Conservation (phyloP, 169 alveolate genomes). For the Neospora caninum region DNA sequence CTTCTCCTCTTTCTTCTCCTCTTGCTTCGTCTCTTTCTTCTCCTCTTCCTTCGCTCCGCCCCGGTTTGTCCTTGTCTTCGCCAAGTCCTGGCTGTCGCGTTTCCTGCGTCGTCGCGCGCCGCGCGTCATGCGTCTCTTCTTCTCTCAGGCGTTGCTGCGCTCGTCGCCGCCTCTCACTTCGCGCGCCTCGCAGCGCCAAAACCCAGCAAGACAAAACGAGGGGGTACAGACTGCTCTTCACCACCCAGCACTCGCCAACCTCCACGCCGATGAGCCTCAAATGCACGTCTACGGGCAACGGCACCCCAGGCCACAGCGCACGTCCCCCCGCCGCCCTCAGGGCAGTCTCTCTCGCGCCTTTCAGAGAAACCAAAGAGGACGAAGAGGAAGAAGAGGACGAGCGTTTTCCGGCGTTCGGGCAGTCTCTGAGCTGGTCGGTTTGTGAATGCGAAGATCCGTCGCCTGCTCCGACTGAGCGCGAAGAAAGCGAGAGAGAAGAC, state of each 20-base stretch:
- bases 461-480: not conserved
- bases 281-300: constrained; percentile 51
- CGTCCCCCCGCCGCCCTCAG: not conserved
- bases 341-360: not conserved
- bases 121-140: not conserved
- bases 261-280: constrained; percentile 40
- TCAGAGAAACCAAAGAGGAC: not conserved
- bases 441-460: not conserved
- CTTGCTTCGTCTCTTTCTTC: not conserved
- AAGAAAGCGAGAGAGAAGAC: not conserved
- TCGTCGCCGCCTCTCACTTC: not conserved
- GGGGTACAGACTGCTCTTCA: constrained; percentile 60
- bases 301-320: constrained; percentile 38
- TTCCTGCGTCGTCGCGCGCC: not conserved
- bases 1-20: not conserved
- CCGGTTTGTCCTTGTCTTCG: not conserved
- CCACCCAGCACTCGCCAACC: constrained; percentile 38
- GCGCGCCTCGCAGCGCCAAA: not conserved
- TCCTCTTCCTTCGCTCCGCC: not conserved
- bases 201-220: constrained; percentile 12
- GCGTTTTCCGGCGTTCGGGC: not conserved
- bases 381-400: constrained; percentile 23
- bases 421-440: not conserved
- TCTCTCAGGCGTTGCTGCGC: not conserved
- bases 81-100: not conserved